phyloP scores from a whole-genome alignment of 2,329 filamentous ascomycete genomes.

The Talaromyces sp. region DNA sequence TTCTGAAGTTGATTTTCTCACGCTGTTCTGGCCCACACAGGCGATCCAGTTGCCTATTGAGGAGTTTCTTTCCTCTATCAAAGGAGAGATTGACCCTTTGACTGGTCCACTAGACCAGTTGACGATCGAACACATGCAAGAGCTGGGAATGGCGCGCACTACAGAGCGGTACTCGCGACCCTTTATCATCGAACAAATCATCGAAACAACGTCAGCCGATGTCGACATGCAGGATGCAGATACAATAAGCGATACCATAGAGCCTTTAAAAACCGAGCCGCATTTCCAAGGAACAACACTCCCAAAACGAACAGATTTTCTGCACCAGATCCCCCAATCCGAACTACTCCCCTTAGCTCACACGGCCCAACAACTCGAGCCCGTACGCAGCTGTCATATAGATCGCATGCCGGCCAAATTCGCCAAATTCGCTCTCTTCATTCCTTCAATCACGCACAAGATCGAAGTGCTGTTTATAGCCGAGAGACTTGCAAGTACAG shows the following conservation, averaged over 20 bases:
- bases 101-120: neutral
- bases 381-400: slow-evolving; percentile 29
- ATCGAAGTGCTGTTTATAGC: slow-evolving; percentile 66
- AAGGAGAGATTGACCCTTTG: slow-evolving; percentile 17
- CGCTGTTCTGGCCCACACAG: slow-evolving; percentile 26
- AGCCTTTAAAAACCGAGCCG: slow-evolving; percentile 19
- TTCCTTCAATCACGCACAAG: slow-evolving; percentile 72
- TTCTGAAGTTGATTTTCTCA: slow-evolving; percentile 24
- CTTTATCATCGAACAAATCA: slow-evolving; percentile 23
- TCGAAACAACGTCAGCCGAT: slow-evolving; percentile 22
- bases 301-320: slow-evolving; percentile 36
- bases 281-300: slow-evolving; percentile 30
- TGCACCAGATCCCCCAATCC: slow-evolving; percentile 27
- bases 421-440: slow-evolving; percentile 56
- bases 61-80: slow-evolving; percentile 26
- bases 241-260: neutral
- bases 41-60: slow-evolving; percentile 12
- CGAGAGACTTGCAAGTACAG: slow-evolving; percentile 55
- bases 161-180: slow-evolving; percentile 23
- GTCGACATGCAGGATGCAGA: slow-evolving; percentile 7
- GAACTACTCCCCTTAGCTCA: slow-evolving; percentile 24
- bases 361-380: slow-evolving; percentile 24
- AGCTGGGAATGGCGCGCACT: slow-evolving; percentile 25
- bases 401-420: slow-evolving; percentile 48
- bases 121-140: slow-evolving; percentile 6